These are phyloP conservation scores for Guadua angustifolia DNA, from an alignment of 176 grass and related monocot genomes.

Conservation along the genomic window DNA sequence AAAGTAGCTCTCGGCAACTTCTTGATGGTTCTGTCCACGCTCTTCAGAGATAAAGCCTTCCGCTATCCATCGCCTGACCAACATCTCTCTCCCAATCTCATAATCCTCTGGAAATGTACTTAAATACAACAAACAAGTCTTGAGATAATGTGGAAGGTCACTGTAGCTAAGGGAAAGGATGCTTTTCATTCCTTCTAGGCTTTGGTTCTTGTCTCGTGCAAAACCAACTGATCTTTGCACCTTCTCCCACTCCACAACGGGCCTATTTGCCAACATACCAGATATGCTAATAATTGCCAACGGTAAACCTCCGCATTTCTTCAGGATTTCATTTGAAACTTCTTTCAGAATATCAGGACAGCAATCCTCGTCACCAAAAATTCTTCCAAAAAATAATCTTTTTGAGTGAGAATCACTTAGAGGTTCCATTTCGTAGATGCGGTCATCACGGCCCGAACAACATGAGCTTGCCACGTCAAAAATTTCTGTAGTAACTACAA, in stretches of 20 bases:
- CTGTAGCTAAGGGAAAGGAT: conserved; percentile 30
- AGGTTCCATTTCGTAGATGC: conserved; percentile 2
- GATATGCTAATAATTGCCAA: conserved; percentile 8
- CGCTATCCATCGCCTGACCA: conserved; percentile 40
- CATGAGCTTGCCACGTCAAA: background rate
- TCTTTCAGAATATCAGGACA: background rate
- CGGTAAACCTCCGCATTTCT: background rate
- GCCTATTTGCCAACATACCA: background rate
- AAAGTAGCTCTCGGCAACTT: background rate
- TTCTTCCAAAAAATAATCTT: background rate
- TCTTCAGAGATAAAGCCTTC: conserved; percentile 44
- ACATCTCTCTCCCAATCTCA: background rate
- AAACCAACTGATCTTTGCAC: conserved; percentile 26
- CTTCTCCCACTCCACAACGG: background rate
- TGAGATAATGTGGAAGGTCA: background rate
- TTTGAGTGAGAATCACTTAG: background rate
- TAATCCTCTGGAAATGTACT: background rate
- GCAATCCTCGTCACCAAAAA: background rate
- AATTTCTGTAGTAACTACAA: conserved; percentile 3
- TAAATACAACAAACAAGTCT: conserved; percentile 31
- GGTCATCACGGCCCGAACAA: background rate
- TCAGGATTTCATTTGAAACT: background rate
- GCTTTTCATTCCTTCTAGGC: conserved; percentile 20
- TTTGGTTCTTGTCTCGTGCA: background rate
- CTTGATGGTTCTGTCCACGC: no score